Evolutionary conservation across 2,329 filamentous ascomycete genomes (phyloP).

Genomic region (Aspergillus ochraceus): DNA sequence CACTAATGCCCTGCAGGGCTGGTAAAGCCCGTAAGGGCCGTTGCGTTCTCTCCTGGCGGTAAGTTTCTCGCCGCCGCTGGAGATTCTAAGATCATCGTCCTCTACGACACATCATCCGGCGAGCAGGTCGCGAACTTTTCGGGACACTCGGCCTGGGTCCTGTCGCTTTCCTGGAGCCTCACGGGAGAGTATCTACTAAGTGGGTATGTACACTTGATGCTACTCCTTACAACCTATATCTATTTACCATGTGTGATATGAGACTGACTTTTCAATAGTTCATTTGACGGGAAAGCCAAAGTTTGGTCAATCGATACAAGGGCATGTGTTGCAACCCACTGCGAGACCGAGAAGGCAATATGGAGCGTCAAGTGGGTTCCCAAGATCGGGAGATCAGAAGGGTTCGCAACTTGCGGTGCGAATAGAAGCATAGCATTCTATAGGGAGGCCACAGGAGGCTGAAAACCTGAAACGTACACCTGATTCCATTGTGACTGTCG

Average conservation of each 20-base stretch:
- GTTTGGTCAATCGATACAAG: constrained; percentile 89
- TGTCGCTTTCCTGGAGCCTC: constrained; percentile 87
- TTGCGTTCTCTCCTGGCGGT: constrained; percentile 84
- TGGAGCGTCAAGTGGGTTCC: constrained; percentile 86
- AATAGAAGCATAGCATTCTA: constrained; percentile 79
- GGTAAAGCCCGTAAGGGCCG: constrained; percentile 78
- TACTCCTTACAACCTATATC: background rate
- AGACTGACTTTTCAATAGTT: constrained; percentile 43
- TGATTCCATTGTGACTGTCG: background rate
- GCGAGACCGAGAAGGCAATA: constrained; percentile 79
- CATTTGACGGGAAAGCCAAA: constrained; percentile 91
- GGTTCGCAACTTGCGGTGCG: constrained; percentile 79
- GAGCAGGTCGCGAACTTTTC: constrained; percentile 86
- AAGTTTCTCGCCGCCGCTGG: constrained; percentile 86
- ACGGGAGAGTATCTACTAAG: constrained; percentile 90
- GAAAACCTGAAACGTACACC: constrained; percentile 17
- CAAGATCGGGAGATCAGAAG: constrained; percentile 59
- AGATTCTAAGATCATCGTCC: constrained; percentile 81
- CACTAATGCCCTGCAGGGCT: constrained; percentile 59
- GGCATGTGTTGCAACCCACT: constrained; percentile 87
- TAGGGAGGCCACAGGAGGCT: constrained; percentile 74
- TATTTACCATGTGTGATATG: background rate
- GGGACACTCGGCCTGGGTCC: constrained; percentile 83
- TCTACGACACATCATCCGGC: constrained; percentile 90
- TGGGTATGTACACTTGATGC: constrained; percentile 53